Percentiles rank a stretch among this genome's conserved stretches.
Conservation (phyloP, 768 basidiomycete genomes). For the Leccinum obscurum region DNA sequence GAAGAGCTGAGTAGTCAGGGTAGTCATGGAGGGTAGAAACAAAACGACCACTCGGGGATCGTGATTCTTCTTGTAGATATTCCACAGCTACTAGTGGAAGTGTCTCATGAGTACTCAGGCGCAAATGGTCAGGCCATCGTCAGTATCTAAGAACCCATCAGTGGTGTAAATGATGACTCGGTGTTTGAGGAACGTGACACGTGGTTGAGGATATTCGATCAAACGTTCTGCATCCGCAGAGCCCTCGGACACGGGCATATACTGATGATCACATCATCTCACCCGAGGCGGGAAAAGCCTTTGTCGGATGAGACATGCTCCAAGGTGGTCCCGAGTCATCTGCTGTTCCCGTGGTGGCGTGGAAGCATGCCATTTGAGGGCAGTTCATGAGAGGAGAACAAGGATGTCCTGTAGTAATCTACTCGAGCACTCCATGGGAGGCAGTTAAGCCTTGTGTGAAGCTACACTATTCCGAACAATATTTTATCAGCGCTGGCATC, state of each 20-base stretch:
- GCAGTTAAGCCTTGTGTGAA: too few species aligned
- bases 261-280: background rate
- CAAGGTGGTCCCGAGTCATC: too few species aligned
- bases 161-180: background rate
- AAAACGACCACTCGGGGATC: background rate
- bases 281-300: background rate
- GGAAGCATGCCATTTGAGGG: too few species aligned
- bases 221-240: background rate
- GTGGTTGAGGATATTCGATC: background rate
- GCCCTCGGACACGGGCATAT: background rate
- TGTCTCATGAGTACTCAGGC: background rate
- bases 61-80: background rate
- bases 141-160: background rate
- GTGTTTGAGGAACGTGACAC: background rate
- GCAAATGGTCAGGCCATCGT: background rate
- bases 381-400: too few species aligned
- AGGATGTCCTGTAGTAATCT: too few species aligned
- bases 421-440: too few species aligned
- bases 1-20: background rate
- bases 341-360: too few species aligned
- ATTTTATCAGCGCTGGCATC: too few species aligned
- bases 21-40: background rate
- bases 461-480: too few species aligned
- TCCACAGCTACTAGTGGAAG: background rate
- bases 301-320: background rate